These are phyloP conservation scores for Bjerkandera adusta DNA, from an alignment of 1,284 basidiomycete genomes.

Conservation along the genomic window DNA sequence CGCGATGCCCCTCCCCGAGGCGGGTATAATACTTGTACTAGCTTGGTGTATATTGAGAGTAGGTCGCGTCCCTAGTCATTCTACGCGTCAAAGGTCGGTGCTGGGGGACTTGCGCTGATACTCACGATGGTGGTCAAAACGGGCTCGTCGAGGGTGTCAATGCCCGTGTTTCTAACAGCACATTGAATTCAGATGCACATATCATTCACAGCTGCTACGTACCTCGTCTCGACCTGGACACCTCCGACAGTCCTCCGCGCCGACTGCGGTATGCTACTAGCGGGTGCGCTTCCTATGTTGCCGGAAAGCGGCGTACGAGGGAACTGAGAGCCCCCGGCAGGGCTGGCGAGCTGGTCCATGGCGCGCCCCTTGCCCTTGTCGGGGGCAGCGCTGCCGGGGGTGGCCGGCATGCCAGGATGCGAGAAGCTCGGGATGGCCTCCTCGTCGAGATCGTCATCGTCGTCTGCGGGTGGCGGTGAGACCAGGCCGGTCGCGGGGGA, in stretches of 20 bases:
- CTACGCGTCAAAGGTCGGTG: neutral
- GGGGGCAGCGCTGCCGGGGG: conserved; percentile 27
- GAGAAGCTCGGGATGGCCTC: conserved; percentile 76
- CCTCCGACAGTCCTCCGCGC: conserved; percentile 73
- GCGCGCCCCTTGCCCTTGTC: conserved; percentile 73
- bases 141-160: conserved; percentile 90
- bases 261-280: conserved; percentile 37
- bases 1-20: conserved; percentile 66
- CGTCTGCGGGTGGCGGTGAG: conserved; percentile 46
- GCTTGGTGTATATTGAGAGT: conserved; percentile 86
- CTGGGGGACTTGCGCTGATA: conserved; percentile 16
- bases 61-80: conserved; percentile 75
- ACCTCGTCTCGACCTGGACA: conserved; percentile 87
- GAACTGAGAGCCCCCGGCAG: conserved; percentile 31
- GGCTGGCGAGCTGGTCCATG: conserved; percentile 52
- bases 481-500: too few species aligned
- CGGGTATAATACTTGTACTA: conserved; percentile 91
- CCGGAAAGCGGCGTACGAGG: conserved; percentile 53
- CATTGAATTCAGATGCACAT: conserved; percentile 1
- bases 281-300: conserved; percentile 61
- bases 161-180: conserved; percentile 64
- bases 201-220: conserved; percentile 20
- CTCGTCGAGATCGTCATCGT: conserved; percentile 80
- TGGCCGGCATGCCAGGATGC: conserved; percentile 49
- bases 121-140: conserved; percentile 85